Percentiles rank a stretch among this genome's conserved stretches.
phyloP scores from a whole-genome alignment of 257 asterid genomes.

The Apocynum venetum region DNA sequence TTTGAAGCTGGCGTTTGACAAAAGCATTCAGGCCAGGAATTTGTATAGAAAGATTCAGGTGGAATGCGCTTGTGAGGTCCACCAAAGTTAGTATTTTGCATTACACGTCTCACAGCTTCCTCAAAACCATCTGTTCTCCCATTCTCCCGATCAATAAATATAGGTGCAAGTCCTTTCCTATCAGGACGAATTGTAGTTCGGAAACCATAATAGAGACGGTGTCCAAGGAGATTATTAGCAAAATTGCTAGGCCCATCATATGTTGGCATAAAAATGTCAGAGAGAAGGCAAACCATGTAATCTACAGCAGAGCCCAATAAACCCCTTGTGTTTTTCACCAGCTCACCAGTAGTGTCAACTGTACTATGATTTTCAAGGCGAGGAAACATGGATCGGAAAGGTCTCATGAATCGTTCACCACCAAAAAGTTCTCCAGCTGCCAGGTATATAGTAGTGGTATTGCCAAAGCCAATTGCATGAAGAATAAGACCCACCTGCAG shows the following conservation, averaged over 20 bases:
- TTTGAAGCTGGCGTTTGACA: constrained; percentile 63
- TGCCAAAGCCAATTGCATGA: constrained; percentile 78
- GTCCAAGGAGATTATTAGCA: constrained; percentile 94
- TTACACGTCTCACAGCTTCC: constrained; percentile 64
- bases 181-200: constrained; percentile 87
- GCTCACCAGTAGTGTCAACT: constrained; percentile 50
- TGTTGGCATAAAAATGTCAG: constrained; percentile 97
- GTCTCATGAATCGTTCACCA: constrained; percentile 87
- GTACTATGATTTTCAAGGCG: constrained; percentile 84
- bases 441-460: constrained; percentile 82
- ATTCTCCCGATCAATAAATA: constrained; percentile 70
- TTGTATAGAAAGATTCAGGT: constrained; percentile 89
- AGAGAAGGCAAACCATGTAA: constrained; percentile 92
- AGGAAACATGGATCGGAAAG: constrained; percentile 75
- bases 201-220: constrained; percentile 92
- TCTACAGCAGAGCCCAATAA: constrained; percentile 93
- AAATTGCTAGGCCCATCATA: constrained; percentile 98
- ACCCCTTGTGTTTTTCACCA: constrained; percentile 46
- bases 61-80: constrained; percentile 80
- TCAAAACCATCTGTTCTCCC: constrained; percentile 67
- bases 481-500: constrained; percentile 90
- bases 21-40: constrained; percentile 98
- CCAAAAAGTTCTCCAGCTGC: constrained; percentile 98
- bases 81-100: constrained; percentile 79
- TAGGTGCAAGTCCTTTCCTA: constrained; percentile 82